Conservation (phyloP, 441 rosid species). For the Croton laevigatus region DNA sequence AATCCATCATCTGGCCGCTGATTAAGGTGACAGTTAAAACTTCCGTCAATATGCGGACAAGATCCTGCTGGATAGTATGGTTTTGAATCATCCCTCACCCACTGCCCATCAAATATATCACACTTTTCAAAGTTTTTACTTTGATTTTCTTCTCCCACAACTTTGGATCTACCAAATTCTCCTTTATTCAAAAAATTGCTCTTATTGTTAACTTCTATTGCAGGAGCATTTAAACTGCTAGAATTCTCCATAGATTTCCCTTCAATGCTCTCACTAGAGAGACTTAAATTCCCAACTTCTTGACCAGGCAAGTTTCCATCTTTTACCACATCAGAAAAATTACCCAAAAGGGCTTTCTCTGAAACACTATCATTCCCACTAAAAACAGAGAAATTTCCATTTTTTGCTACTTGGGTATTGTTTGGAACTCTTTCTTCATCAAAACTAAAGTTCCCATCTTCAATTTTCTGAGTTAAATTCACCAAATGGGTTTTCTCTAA, state of each 20-base stretch:
- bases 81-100: constrained; percentile 63
- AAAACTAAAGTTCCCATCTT: constrained; percentile 29
- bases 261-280: constrained; percentile 11
- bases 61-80: constrained; percentile 64
- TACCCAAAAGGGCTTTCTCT: constrained; percentile 20
- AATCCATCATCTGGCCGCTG: constrained; percentile 66
- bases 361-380: constrained; percentile 15
- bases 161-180: constrained; percentile 13
- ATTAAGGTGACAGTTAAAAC: constrained; percentile 58
- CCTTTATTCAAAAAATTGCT: constrained; percentile 18
- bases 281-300: constrained; percentile 20
- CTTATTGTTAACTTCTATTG: constrained; percentile 3
- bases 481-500: constrained; percentile 22
- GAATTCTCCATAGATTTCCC: constrained; percentile 21
- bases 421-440: constrained; percentile 21
- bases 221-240: constrained; percentile 6
- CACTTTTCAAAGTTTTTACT: constrained; percentile 31
- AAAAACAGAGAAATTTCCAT: constrained; percentile 26
- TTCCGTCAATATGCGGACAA: constrained; percentile 62
- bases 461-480: constrained; percentile 18
- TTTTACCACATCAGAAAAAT: constrained; percentile 10
- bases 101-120: constrained; percentile 60
- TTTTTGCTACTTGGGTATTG: constrained; percentile 25
- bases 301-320: constrained; percentile 25
- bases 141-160: constrained; percentile 3